These are phyloP conservation scores for Zanthoxylum bungeanum DNA, from an alignment of 345 rosid genomes.

Conservation along the genomic window DNA sequence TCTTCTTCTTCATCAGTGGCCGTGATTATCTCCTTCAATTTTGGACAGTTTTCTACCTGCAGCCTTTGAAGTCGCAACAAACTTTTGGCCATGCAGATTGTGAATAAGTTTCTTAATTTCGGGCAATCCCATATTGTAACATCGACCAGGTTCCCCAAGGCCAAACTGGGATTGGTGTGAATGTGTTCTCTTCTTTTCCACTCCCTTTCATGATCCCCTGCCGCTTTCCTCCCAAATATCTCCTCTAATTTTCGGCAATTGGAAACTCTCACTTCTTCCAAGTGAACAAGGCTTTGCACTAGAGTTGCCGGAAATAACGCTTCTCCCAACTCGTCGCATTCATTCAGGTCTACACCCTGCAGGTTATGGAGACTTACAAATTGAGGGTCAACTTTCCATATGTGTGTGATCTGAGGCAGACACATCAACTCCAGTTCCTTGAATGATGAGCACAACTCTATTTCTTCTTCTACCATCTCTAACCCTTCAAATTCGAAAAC, in stretches of 20 bases:
- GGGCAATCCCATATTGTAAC: accelerated
- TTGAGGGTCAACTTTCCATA: not conserved
- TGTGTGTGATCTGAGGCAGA: not conserved
- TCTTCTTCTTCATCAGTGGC: too few species aligned
- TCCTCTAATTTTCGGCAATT: not conserved
- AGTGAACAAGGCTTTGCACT: not conserved
- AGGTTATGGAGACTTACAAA: not conserved
- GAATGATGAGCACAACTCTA: not conserved
- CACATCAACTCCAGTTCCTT: accelerated
- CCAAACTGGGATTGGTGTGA: not conserved
- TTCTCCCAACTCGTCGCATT: not conserved
- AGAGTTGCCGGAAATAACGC: not conserved
- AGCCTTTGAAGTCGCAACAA: not conserved
- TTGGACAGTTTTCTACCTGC: not conserved
- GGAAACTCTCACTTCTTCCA: not conserved
- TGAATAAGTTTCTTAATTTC: not conserved
- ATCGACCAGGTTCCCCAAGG: not conserved
- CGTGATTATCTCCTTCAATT: not conserved
- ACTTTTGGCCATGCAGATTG: not conserved
- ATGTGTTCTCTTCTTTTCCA: not conserved
- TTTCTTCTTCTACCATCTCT: not conserved
- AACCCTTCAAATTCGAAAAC: not conserved
- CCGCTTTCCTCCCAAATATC: not conserved
- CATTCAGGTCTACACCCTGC: accelerated
- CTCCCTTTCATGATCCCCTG: too few species aligned